Conservation (phyloP, 306 rosid species). For the Vachellia collinsii region DNA sequence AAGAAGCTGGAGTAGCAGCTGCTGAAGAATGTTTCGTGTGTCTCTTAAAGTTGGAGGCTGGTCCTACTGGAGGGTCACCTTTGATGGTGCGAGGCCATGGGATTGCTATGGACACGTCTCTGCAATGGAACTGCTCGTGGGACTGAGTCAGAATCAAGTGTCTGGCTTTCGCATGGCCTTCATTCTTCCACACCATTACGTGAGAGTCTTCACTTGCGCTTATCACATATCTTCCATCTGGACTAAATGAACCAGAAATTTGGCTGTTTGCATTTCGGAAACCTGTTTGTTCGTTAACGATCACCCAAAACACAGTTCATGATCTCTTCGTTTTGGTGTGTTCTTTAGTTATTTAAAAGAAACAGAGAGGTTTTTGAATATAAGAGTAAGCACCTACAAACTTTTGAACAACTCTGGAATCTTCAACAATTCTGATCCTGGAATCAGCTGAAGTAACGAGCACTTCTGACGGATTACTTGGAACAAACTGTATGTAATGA, state of each 20-base stretch:
- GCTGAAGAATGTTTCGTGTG: constrained; percentile 43
- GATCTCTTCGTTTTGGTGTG: not conserved
- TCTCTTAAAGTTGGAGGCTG: constrained; percentile 44
- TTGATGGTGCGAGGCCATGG: constrained; percentile 68
- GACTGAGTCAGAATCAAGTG: constrained; percentile 38
- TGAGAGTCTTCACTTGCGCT: constrained; percentile 86
- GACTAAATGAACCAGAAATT: constrained; percentile 71
- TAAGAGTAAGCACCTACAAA: constrained; percentile 52
- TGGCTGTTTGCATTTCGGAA: constrained; percentile 53
- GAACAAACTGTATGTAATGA: constrained; percentile 6
- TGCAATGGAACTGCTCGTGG: constrained; percentile 71
- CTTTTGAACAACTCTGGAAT: constrained; percentile 58
- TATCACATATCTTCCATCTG: constrained; percentile 64
- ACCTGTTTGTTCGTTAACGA: constrained; percentile 47
- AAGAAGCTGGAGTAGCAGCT: constrained; percentile 23
- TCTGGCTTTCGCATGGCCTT: constrained; percentile 55
- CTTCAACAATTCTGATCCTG: constrained; percentile 65
- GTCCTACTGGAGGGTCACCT: constrained; percentile 58
- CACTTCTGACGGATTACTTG: constrained; percentile 55
- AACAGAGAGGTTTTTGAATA: not conserved
- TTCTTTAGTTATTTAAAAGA: not conserved
- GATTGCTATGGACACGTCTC: constrained; percentile 75
- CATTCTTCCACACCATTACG: constrained; percentile 69
- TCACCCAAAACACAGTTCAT: constrained; percentile 8
- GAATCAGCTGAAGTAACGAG: constrained; percentile 87